Base-by-base conservation (phyloP, 495 filamentous ascomycete species). In the Penicillium samsonianum region DNA sequence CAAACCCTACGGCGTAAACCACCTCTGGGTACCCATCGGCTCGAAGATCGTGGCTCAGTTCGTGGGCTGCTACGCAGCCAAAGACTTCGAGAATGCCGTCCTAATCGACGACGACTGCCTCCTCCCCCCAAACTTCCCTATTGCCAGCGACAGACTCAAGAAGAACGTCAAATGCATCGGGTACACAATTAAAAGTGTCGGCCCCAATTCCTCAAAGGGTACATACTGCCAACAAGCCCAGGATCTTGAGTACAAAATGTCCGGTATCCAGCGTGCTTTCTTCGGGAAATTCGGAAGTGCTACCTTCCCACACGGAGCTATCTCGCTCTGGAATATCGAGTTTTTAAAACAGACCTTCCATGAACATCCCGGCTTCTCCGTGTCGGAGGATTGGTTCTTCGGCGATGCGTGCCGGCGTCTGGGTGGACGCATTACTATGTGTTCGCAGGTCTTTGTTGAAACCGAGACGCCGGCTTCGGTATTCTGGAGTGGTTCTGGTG, bases 41-140 rank as follows among this genome's bases (percentile, higher is more conserved):
- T 74, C 69, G 0, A 79, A 81, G 47, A 73, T 77, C 48, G 67
- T 76, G 10, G 78, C 78, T 8, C 70, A 80, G 46, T 78, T 80
- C 50, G 76, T 79, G 10, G 78, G 78, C 19, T 73, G 69, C 53
- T 70, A 75, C 43, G 75, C 74, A 1, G 69, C 73, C 10, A 70
- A 68, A 28, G 59, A 61, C 1, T 80, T 80, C 50, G 58, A 72
- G 31, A 70, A 74, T 50, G 73, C 76, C 19, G 64, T 81, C 9
- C 65, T 77, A 20, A 78, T 80, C 28, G 78, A 81, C 51, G 78
- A 81, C 50, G 78, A 81, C 57, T 78, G 76, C 45, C 61, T 71
- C 10, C 64, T 81, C 8, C 77, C 78, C 1, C 50, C 71, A 0
- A 76, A 77, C 52, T 76, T 79, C 53, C 70, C 70, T 7, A 67